phyloP scores from a whole-genome alignment of 2,329 filamentous ascomycete species.

The Arthrocladium fulminans region DNA sequence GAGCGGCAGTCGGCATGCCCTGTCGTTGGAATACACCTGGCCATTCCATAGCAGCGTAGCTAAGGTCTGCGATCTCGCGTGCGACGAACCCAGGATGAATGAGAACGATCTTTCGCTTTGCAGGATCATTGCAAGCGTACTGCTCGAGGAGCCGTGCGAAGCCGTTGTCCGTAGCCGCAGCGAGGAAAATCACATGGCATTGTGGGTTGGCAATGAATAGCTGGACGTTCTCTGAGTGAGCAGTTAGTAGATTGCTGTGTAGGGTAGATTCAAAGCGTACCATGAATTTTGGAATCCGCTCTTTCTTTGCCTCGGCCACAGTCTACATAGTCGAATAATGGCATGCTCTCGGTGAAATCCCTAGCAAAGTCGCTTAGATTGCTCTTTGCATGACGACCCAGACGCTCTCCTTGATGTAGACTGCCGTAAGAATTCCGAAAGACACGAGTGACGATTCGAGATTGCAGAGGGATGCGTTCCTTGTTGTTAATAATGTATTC shows the following conservation, averaged over 20 bases:
- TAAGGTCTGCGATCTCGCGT: slow-evolving; percentile 12
- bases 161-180: slow-evolving; percentile 19
- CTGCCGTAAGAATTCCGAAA: slow-evolving; percentile 15
- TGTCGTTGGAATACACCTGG: slow-evolving; percentile 5
- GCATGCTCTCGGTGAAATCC: slow-evolving; percentile 18
- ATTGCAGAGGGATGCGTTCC: slow-evolving; percentile 12
- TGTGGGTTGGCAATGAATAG: slow-evolving; percentile 19
- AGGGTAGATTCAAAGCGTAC: slow-evolving; percentile 6
- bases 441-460: slow-evolving; percentile 16
- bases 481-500: slow-evolving; percentile 16
- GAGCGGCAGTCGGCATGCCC: not conserved
- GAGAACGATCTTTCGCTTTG: slow-evolving; percentile 17
- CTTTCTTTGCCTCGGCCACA: slow-evolving; percentile 20
- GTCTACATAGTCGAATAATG: slow-evolving; percentile 21
- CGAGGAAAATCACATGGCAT: slow-evolving; percentile 19
- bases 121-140: slow-evolving; percentile 15
- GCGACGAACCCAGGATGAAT: slow-evolving; percentile 16
- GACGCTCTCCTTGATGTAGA: slow-evolving; percentile 1
- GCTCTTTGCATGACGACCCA: not conserved
- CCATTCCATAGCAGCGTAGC: slow-evolving; percentile 5
- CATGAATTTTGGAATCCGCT: slow-evolving; percentile 22
- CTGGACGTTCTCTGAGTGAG: slow-evolving; percentile 18
- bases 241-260: not conserved
- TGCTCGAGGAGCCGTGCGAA: slow-evolving; percentile 21
- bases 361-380: slow-evolving; percentile 13